Conservation (phyloP, 2,329 filamentous ascomycete species). For the Colletotrichum plurivorum region DNA sequence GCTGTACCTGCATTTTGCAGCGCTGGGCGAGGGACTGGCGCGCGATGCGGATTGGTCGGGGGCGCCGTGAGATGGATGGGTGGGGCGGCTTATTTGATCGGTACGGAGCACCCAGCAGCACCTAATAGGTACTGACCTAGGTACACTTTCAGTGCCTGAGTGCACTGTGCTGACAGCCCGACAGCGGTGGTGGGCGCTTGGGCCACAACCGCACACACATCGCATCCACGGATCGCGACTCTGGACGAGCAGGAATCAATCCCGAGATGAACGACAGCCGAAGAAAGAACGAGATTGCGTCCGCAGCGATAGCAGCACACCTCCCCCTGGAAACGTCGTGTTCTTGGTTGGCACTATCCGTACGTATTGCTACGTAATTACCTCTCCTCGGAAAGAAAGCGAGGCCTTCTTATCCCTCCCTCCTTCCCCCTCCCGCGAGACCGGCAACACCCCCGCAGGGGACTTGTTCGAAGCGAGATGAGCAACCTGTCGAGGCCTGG, state of each 20-base stretch:
- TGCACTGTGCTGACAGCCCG: too few relatives aligned
- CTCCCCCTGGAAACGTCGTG: not conserved
- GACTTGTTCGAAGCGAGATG: constrained; percentile 32
- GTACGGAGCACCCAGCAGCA: too few relatives aligned
- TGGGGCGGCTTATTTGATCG: not conserved
- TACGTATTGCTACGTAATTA: not conserved
- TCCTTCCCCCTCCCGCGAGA: not conserved
- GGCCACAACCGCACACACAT: not conserved
- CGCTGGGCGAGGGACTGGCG: constrained; percentile 3
- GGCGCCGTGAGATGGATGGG: not conserved
- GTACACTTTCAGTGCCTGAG: too few relatives aligned
- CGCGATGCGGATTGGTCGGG: not conserved
- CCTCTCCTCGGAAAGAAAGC: not conserved
- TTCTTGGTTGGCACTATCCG: not conserved
- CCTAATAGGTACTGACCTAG: too few relatives aligned
- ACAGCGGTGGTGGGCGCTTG: not conserved
- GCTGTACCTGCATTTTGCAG: constrained; percentile 34
- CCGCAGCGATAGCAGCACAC: not conserved
- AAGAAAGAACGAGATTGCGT: not conserved
- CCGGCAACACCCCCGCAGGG: constrained; percentile 1
- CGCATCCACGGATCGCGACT: not conserved
- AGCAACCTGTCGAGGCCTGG: constrained; percentile 17
- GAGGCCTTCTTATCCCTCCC: constrained; percentile 5
- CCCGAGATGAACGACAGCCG: not conserved
- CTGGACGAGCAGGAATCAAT: not conserved